Evolutionary conservation across 805 yeast species (phyloP).

Genomic region (Clavispora asparagi): DNA sequence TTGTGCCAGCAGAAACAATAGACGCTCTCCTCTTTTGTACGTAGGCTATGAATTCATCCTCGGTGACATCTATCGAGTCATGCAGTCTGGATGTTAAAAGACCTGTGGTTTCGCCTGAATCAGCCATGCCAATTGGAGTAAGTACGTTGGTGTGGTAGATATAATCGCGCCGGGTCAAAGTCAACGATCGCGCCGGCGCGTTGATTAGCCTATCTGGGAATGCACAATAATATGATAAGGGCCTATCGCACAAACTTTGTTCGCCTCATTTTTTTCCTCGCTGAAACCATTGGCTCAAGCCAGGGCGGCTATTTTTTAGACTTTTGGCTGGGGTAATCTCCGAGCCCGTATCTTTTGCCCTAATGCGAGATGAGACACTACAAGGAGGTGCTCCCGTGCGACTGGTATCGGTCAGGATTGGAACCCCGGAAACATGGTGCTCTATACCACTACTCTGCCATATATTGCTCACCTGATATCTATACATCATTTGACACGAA

Average conservation of each 20-base stretch:
- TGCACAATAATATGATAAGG: not conserved
- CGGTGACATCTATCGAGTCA: constrained; percentile 17
- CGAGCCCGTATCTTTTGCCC: no score
- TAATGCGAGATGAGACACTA: no score
- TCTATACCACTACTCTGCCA: not conserved
- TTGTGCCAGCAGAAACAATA: constrained; percentile 28
- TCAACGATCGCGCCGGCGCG: not conserved
- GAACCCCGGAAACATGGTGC: no score
- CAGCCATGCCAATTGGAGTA: not conserved
- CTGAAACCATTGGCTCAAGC: no score
- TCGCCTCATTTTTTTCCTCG: not conserved
- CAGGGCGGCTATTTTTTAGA: no score
- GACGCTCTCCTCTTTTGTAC: constrained; percentile 37
- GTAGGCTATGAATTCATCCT: constrained; percentile 32
- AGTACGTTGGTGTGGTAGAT: not conserved
- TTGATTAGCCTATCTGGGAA: not conserved
- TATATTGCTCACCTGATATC: no score
- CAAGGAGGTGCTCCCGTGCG: no score
- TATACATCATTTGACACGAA: not conserved
- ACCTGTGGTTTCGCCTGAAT: not conserved
- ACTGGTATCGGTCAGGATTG: no score
- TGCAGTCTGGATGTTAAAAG: not conserved
- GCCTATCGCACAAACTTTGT: not conserved
- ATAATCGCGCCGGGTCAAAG: not conserved
- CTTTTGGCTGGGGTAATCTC: no score